These are phyloP conservation scores for Trichaptum fuscoviolaceum DNA, from an alignment of 768 basidiomycete genomes.

Conservation along the genomic window DNA sequence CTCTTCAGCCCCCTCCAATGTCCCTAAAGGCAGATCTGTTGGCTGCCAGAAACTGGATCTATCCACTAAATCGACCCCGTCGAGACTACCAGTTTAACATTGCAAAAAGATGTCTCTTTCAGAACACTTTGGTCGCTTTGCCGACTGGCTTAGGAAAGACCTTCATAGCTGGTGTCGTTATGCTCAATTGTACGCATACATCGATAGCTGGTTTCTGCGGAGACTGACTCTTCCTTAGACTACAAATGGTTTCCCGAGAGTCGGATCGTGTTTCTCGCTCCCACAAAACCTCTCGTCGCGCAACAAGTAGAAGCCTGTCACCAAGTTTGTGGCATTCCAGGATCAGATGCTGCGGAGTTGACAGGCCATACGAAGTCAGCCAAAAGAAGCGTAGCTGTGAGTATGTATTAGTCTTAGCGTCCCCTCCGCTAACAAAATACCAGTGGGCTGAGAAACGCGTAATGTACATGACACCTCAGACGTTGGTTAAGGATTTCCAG, in stretches of 20 bases:
- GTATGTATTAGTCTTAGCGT: slow-evolving; percentile 19
- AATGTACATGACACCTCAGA: slow-evolving; percentile 96
- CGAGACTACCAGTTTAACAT: slow-evolving; percentile 97
- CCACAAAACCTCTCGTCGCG: slow-evolving; percentile 92
- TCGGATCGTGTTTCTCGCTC: slow-evolving; percentile 92
- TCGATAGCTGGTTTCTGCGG: slow-evolving; percentile 11
- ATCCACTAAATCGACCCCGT: slow-evolving; percentile 80
- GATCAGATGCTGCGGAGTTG: slow-evolving; percentile 76
- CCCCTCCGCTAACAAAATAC: slow-evolving; percentile 9
- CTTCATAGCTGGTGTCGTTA: slow-evolving; percentile 93
- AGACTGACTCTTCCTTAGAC: slow-evolving; percentile 36
- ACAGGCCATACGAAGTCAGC: slow-evolving; percentile 65
- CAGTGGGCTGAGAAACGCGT: slow-evolving; percentile 82
- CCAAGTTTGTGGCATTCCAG: slow-evolving; percentile 88
- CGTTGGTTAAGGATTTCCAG: slow-evolving; percentile 79
- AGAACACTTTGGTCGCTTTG: slow-evolving; percentile 90
- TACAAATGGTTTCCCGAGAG: slow-evolving; percentile 92
- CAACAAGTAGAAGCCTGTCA: slow-evolving; percentile 96
- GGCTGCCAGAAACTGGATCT: slow-evolving; percentile 83
- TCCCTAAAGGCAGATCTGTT: slow-evolving; percentile 73
- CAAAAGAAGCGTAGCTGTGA: slow-evolving; percentile 55
- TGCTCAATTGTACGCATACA: slow-evolving; percentile 78
- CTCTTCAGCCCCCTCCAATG: slow-evolving; percentile 62
- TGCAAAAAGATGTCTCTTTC: slow-evolving; percentile 75
- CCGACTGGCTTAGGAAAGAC: slow-evolving; percentile 98